Evolutionary conservation across 108 stramenopile species (phyloP), one percentile per base, ranked within the genome.

Genomic region (Cyclostephanos tholiformis): DNA sequence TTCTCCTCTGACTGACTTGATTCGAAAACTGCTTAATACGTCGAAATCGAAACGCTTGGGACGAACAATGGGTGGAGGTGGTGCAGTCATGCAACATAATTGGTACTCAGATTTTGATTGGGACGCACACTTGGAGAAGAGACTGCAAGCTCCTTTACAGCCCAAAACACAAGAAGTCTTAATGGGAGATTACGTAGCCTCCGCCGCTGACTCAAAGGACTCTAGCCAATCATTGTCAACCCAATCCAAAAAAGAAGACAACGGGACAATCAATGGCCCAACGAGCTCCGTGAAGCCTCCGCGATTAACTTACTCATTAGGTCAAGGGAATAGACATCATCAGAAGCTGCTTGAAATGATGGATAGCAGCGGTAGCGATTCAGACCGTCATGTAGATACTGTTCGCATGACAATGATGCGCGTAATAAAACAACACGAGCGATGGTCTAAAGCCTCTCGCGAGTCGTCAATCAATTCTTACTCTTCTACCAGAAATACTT

Each of bases 81-180:
- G 77, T n/a, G 89, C 87, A 30, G 88, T 94, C n/a, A 90, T 91
- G 84, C 88, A 90, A 65, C 93, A 94, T 77, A 81, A 84, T 41
- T 94, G 89, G 89, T 94, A 87, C 78, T 35, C 71, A 60, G 89
- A 88, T 51, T 94, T 88, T 58, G 85, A 91, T 72, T 92, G 88
- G 85, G 91, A 88, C 38, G 89, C 87, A 11, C 81, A 92, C 27
- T 65, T 90, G 12, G 84, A 86, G 63, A 85, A 72, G n/a, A 72
- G 74, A 44, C 72, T 89, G 9, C 59, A 75, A 44, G 86, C 82
- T 26, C 93, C 93, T 0, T 79, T 88, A 39, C 43, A 63, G 22
- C 89, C 91, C 2, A 75, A 76, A 51, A 77, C 89, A 19, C 52
- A 73, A 60, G 65, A 69, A 27, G 50, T 68, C 43, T 72, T 85